Base-by-base conservation (phyloP, 441 rosid species). In the Erodium texanum region DNA sequence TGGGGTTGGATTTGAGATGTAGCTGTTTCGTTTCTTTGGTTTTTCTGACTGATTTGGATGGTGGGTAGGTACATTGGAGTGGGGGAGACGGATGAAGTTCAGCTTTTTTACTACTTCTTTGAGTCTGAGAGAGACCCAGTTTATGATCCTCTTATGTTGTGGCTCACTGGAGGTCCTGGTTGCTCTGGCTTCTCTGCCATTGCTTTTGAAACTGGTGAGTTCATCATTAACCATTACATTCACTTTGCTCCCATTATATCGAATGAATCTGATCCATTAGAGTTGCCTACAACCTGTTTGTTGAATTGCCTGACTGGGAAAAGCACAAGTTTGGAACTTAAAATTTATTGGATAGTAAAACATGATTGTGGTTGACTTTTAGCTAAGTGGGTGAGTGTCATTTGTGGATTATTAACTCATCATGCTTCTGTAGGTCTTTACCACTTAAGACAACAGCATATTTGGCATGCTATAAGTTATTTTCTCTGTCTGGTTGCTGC, bases 111-210 rank as follows among this genome's bases (percentile, higher is more conserved):
- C 79, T 73, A 67, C 62, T 78, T 75, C 56, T 74, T 78, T 70
- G 73, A 75, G 75, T 75, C 82, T 23, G 74, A 70, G 69, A 76
- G 79, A 41, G 67, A 52, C 16, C 77, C 79, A 16, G 3, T 62
- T 0, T 38, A 22, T 23, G 82, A 75, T 64, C 82, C 82, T 3
- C 56, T 79, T 3, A 68, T 75, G 66, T 75, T 79, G 20, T 79
- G 82, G 82, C 77, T 79, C 22, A 76, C 79, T 1, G 82, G 82
- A 0, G 79, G 82, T 20, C 82, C 82, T 58, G 82, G 82, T 29
- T 75, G 82, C 77, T 75, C 82, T 19, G 75, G 36, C 50, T 74
- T 79, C 71, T 70, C 75, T 3, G 77, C 79, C 7, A 61, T 79
- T 32, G 41, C 74, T 18, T 75, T 70, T 63, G 76, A 76, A 67